Percentiles rank a stretch among this genome's conserved stretches.
phyloP scores from a whole-genome alignment of 495 filamentous ascomycete genomes.

The Penicillium fimorum region DNA sequence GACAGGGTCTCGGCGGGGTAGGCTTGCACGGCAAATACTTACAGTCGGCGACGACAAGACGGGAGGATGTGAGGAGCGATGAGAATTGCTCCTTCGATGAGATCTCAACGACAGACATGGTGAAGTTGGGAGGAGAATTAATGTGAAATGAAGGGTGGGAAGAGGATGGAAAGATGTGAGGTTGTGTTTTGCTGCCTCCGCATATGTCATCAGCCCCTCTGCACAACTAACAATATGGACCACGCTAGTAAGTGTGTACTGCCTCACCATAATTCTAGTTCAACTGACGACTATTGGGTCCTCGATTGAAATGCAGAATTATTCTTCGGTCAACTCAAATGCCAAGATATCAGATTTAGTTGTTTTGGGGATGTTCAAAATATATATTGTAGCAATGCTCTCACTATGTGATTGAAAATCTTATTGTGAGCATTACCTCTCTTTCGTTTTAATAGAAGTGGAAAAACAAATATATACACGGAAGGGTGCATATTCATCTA shows the following conservation, averaged over 20 bases:
- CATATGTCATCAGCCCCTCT: slow-evolving; percentile 42
- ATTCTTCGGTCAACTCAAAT: not conserved
- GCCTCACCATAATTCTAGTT: not conserved
- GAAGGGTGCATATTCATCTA: not conserved
- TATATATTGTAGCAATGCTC: not conserved
- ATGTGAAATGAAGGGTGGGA: slow-evolving; percentile 10
- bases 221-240: not conserved
- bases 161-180: slow-evolving; percentile 1
- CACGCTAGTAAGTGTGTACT: not conserved
- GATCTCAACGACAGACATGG: slow-evolving; percentile 62
- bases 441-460: not conserved
- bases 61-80: slow-evolving; percentile 61
- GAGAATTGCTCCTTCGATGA: slow-evolving; percentile 69
- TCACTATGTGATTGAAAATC: not conserved
- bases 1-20: slow-evolving; percentile 7
- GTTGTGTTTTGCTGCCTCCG: slow-evolving; percentile 23
- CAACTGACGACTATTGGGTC: not conserved
- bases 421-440: not conserved
- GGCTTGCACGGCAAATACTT: slow-evolving; percentile 39
- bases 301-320: not conserved
- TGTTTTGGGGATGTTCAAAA: not conserved
- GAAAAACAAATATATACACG: not conserved
- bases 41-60: slow-evolving; percentile 84
- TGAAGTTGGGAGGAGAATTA: slow-evolving; percentile 18
- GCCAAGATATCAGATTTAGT: not conserved